phyloP scores from a whole-genome alignment of 225 moss, liverwort and hornwort genomes.

The Neckera pumila region DNA sequence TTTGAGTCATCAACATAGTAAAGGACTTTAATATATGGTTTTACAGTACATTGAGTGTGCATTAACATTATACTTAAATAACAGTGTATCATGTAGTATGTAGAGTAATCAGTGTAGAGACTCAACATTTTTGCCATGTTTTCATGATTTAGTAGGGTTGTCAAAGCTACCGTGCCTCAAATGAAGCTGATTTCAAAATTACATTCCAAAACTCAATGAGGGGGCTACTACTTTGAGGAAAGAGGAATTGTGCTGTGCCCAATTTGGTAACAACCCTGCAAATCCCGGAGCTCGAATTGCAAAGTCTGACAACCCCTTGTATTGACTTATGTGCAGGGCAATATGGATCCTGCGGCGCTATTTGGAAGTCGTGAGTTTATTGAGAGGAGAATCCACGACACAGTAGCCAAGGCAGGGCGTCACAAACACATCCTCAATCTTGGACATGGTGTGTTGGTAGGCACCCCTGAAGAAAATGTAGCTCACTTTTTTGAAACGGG shows the following conservation, averaged over 20 bases:
- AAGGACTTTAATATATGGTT: background rate
- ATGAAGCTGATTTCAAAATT: background rate
- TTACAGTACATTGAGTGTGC: background rate
- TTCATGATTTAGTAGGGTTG: background rate
- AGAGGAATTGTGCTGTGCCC: background rate
- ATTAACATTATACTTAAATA: background rate
- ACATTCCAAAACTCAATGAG: background rate
- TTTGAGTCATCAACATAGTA: background rate
- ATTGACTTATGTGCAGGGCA: constrained; percentile 35
- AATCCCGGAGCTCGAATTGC: background rate
- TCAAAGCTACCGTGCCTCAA: background rate
- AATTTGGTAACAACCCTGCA: background rate
- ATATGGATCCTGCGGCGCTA: constrained; percentile 77
- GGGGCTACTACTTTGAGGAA: background rate
- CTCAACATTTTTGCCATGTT: background rate
- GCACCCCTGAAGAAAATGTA: constrained; percentile 92
- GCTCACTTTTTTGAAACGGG: constrained; percentile 93
- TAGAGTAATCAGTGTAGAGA: background rate
- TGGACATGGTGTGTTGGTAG: constrained; percentile 93
- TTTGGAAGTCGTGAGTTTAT: constrained; percentile 82
- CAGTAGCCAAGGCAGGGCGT: constrained; percentile 83
- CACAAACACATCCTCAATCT: constrained; percentile 87
- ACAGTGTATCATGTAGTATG: background rate
- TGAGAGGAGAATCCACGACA: constrained; percentile 61
- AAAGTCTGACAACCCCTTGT: background rate